Evolutionary conservation across 2,329 filamentous ascomycete genomes (phyloP).

Genomic region (Rhytidhysteron rufulum): DNA sequence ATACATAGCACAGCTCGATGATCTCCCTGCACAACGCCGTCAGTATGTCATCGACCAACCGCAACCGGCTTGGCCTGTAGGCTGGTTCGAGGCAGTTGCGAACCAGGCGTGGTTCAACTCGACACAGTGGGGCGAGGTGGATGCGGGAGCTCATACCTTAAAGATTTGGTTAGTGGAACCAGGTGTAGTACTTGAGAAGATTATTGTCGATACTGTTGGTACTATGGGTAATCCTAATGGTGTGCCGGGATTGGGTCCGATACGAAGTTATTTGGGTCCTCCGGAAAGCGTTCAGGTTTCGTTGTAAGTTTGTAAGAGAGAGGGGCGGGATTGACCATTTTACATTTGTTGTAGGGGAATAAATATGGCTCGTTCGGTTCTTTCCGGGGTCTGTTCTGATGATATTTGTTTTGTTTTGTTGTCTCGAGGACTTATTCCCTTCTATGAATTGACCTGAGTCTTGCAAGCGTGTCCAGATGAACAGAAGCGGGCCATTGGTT

Average conservation of each 20-base stretch:
- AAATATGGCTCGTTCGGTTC: too few species aligned
- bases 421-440: too few species aligned
- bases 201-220: constrained; percentile 33
- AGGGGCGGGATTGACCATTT: too few species aligned
- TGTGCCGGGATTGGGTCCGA: too few species aligned
- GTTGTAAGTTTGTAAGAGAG: constrained; percentile 9
- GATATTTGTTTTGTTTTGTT: too few species aligned
- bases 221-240: too few species aligned
- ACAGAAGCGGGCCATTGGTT: too few species aligned
- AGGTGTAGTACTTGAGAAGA: constrained; percentile 37
- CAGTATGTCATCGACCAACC: constrained; percentile 42
- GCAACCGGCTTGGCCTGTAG: constrained; percentile 42
- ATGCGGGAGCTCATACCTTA: constrained; percentile 39
- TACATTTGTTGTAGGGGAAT: too few species aligned
- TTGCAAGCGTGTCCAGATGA: too few species aligned
- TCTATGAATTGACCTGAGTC: too few species aligned
- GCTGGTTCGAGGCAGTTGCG: constrained; percentile 49
- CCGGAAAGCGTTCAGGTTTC: constrained; percentile 37
- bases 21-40: constrained; percentile 33
- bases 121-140: constrained; percentile 32
- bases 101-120: constrained; percentile 50
- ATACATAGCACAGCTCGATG: constrained; percentile 50
- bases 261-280: constrained; percentile 30
- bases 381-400: too few species aligned
- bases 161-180: constrained; percentile 46